Evolutionary conservation across 164 flowering plant genomes (phyloP).

Genomic region (Amborella trichopoda): DNA sequence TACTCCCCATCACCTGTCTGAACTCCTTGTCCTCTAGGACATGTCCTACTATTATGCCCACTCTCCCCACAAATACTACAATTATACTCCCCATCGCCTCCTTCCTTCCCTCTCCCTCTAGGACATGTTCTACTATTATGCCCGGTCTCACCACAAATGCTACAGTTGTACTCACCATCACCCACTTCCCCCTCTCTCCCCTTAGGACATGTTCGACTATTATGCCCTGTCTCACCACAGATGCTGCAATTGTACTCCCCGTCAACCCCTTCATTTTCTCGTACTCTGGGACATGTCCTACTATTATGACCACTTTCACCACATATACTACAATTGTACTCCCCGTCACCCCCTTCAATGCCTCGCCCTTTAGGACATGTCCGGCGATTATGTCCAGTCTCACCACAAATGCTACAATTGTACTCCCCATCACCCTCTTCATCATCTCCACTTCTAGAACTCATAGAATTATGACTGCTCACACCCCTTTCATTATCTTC

Average conservation of each 20-base stretch:
- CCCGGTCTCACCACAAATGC: conserved; percentile 30
- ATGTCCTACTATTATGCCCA: conserved; percentile 54
- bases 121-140: conserved; percentile 48
- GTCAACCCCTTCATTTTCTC: conserved; percentile 3
- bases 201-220: conserved; percentile 36
- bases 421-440: conserved; percentile 6
- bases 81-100: too few relatives aligned
- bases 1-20: conserved; percentile 46
- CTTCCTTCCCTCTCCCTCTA: conserved; percentile 4
- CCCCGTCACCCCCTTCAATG: too few relatives aligned
- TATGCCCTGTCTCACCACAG: conserved; percentile 43
- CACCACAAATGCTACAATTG: conserved; percentile 31
- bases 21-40: conserved; percentile 21
- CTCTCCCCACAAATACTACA: conserved; percentile 27
- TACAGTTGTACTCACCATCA: conserved; percentile 26
- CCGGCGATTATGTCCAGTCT: conserved; percentile 67
- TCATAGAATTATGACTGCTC: too few relatives aligned
- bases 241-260: conserved; percentile 26
- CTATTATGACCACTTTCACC: too few relatives aligned
- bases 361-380: conserved; percentile 39
- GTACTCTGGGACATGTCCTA: too few relatives aligned
- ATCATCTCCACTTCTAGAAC: conserved; percentile 12
- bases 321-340: too few relatives aligned
- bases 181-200: conserved; percentile 4
- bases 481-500: not conserved